These are phyloP conservation scores for Ulmus americana DNA, from an alignment of 331 rosid genomes.

Conservation along the genomic window DNA sequence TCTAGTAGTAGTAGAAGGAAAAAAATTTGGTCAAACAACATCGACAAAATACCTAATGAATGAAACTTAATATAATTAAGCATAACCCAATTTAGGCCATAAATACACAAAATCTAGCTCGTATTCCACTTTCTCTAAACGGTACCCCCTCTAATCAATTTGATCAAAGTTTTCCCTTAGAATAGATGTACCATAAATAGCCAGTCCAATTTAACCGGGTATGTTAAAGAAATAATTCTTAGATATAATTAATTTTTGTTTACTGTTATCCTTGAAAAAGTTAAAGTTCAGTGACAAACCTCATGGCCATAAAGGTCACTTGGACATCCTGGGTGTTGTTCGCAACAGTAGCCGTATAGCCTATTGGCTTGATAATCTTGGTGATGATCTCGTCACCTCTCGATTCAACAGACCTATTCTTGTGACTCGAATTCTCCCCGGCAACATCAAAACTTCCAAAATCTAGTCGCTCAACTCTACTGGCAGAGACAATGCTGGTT, in stretches of 20 bases:
- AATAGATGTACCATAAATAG: no score
- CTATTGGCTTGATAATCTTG: slow-evolving; percentile 76
- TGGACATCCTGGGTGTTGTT: slow-evolving; percentile 53
- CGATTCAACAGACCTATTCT: slow-evolving; percentile 31
- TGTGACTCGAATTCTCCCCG: slow-evolving; percentile 37
- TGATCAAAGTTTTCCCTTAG: no score
- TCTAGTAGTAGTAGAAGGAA: no score
- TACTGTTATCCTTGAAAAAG: background rate
- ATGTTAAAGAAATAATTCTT: background rate
- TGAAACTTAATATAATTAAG: no score
- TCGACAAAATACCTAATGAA: no score
- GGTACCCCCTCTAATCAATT: no score
- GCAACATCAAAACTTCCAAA: slow-evolving; percentile 27
- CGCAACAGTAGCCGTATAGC: slow-evolving; percentile 55
- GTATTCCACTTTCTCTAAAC: no score
- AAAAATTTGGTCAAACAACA: no score
- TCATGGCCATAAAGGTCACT: slow-evolving; percentile 69
- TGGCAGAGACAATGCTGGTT: slow-evolving; percentile 26
- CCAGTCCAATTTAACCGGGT: no score
- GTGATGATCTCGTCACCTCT: slow-evolving; percentile 42
- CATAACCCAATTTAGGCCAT: no score
- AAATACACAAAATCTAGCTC: no score
- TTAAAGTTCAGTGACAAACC: slow-evolving; percentile 45
- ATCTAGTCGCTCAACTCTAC: slow-evolving; percentile 23
- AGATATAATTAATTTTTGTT: background rate